Base-by-base conservation (phyloP, 345 rosid species). In the Citrus mangshanensis region DNA sequence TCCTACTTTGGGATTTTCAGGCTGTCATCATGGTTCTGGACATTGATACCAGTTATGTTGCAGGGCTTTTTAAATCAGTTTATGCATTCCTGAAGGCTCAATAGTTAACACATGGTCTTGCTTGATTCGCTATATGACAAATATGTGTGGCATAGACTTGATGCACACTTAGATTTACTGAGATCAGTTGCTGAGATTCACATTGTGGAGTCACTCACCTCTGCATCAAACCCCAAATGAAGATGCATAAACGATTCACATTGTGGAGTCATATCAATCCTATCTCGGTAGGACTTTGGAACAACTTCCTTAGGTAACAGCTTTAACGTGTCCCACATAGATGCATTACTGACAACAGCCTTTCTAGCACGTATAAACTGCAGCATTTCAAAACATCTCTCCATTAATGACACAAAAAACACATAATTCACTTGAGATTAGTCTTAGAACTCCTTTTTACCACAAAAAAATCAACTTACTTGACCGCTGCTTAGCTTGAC, bases 231-330 rank as follows among this genome's bases (percentile, higher is more conserved):
- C 71, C 98, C 98, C 83, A 93, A 85, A 86, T 95, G 98, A 81
- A 95, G 97, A 91, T 95, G 98, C 98, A 95, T 93, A 85, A 93
- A 95, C n/a, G 98, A 95, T 81, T 95, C 98, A 22, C 98, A 95
- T 70, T 93, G 94, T 1, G 85, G 89, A 10, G 93, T 92, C 22
- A 67, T 84, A 71, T 85, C 86, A 51, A 92, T 81, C 73, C 88
- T 79, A 42, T 85, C 88, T 2, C 84, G 32, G 34, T 89, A 93
- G 9, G 94, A 84, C 78, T 84, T 87, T 0, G 95, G 97, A 75
- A 95, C 85, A 74, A 76, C 68, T 81, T 93, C 94, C 84, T 74
- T 79, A 6, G 97, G 94, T 79, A 95, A 81, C 81, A 95, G 84
- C 54, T 85, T 87, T 74, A 90, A 79, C 5, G 98, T 93, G 82